phyloP scores from a whole-genome alignment of 2,329 filamentous ascomycete genomes.

The Aureobasidium sp. region DNA sequence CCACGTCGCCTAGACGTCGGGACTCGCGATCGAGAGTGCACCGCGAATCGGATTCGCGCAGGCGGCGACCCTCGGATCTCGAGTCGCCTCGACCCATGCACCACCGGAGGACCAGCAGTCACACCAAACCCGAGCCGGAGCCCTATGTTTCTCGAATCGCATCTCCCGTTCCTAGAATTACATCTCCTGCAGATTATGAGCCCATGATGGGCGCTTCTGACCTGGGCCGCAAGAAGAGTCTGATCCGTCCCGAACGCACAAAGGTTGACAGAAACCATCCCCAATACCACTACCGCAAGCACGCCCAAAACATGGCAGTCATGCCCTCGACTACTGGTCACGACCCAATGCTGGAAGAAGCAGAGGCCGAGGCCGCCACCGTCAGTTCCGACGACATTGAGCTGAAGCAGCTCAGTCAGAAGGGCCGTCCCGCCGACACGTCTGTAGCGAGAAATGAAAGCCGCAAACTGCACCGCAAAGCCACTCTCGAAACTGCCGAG shows the following conservation, averaged over 20 bases:
- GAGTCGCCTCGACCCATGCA: constrained; percentile 50
- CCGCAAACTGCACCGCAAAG: constrained; percentile 41
- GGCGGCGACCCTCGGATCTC: constrained; percentile 57
- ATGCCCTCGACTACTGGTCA: constrained; percentile 87
- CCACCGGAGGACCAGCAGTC: constrained; percentile 19
- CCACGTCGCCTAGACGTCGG: constrained; percentile 5
- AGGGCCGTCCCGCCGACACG: constrained; percentile 10
- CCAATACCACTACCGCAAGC: constrained; percentile 91
- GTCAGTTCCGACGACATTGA: constrained; percentile 57
- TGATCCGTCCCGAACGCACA: constrained; percentile 81
- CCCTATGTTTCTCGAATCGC: background rate
- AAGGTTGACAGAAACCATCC: constrained; percentile 79
- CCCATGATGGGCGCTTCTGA: constrained; percentile 39
- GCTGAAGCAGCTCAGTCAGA: constrained; percentile 38
- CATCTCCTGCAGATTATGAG: constrained; percentile 39
- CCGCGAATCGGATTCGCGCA: constrained; percentile 51
- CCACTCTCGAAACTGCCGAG: constrained; percentile 46
- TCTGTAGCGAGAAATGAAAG: constrained; percentile 15
- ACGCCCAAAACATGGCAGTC: constrained; percentile 86
- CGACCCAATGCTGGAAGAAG: constrained; percentile 69
- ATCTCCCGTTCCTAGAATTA: constrained; percentile 6
- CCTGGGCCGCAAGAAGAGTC: constrained; percentile 66
- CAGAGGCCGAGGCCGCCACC: constrained; percentile 38
- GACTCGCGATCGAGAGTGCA: constrained; percentile 6
- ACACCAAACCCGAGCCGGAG: constrained; percentile 26